Conservation (phyloP, 2,329 filamentous ascomycete species). For the Coniochaeta prunicola region DNA sequence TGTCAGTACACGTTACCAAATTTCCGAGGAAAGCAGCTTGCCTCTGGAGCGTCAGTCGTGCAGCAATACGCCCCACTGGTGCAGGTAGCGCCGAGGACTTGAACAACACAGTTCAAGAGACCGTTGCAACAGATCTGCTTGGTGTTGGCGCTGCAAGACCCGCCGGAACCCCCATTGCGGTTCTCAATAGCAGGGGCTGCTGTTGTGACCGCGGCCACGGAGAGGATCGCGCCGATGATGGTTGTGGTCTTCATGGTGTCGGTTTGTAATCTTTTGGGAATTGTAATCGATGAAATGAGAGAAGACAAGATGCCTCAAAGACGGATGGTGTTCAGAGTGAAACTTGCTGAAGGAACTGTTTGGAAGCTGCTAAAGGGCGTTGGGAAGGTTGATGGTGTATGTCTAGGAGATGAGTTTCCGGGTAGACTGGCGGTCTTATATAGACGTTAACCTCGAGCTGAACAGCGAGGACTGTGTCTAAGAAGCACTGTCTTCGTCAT, state of each 20-base stretch:
- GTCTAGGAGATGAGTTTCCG: too few species aligned
- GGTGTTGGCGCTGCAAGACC: not conserved
- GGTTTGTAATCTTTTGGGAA: not conserved
- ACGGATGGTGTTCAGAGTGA: too few species aligned
- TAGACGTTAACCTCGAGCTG: not conserved
- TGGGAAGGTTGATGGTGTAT: too few species aligned
- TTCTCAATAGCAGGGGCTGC: not conserved
- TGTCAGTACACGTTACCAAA: not conserved
- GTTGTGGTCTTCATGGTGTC: not conserved
- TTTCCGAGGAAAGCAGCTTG: not conserved
- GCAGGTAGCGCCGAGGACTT: not conserved
- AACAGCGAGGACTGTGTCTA: not conserved
- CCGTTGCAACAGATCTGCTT: not conserved
- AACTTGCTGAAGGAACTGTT: too few species aligned
- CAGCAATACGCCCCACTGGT: not conserved
- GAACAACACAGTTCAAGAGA: not conserved
- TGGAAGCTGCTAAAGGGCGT: too few species aligned
- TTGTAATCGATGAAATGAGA: too few species aligned
- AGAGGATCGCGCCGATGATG: not conserved
- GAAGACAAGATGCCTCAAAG: too few species aligned
- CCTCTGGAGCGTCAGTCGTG: not conserved
- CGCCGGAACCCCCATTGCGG: not conserved
- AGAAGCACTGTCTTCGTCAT: not conserved
- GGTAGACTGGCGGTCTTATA: too few species aligned
- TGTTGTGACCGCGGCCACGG: not conserved